Evolutionary conservation across 139 green algal genomes (phyloP).

Genomic region (Volvox reticuliferus): DNA sequence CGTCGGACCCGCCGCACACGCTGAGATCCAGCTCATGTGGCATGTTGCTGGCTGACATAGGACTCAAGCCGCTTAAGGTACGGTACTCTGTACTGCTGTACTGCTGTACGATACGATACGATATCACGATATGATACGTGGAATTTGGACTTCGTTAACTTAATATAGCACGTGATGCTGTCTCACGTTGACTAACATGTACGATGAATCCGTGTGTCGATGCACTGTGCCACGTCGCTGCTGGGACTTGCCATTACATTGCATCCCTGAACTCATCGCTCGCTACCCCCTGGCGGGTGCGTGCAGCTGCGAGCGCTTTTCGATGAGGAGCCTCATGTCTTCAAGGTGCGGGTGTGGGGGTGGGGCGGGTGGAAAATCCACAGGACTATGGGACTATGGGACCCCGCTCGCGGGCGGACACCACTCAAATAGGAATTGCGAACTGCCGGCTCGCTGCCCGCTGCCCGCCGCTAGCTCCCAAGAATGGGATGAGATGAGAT

Average conservation of each 20-base stretch:
- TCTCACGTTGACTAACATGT: neutral
- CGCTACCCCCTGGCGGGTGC: neutral
- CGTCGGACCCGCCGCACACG: slow-evolving; percentile 9
- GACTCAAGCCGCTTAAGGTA: slow-evolving; percentile 31
- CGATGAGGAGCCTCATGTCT: slow-evolving; percentile 22
- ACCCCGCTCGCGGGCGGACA: too few species aligned
- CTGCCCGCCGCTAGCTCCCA: too few species aligned
- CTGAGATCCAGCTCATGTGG: slow-evolving; percentile 10
- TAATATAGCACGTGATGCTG: neutral
- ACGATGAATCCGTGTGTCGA: neutral
- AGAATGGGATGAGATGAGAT: neutral
- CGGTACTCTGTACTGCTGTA: too few species aligned
- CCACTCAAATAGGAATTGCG: too few species aligned
- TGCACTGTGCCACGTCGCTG: neutral
- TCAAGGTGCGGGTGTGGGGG: neutral
- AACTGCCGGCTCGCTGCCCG: too few species aligned
- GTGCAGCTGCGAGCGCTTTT: slow-evolving; percentile 12
- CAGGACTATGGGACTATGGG: too few species aligned
- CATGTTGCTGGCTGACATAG: slow-evolving; percentile 9
- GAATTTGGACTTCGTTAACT: neutral
- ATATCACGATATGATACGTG: too few species aligned
- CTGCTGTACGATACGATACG: too few species aligned
- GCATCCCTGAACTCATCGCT: neutral
- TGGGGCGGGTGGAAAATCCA: too few species aligned
- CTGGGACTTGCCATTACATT: too few species aligned